Evolutionary conservation across 2,329 filamentous ascomycete species (phyloP), one percentile per base, ranked within the genome.

Genomic region (Sordariomycetes sp.): DNA sequence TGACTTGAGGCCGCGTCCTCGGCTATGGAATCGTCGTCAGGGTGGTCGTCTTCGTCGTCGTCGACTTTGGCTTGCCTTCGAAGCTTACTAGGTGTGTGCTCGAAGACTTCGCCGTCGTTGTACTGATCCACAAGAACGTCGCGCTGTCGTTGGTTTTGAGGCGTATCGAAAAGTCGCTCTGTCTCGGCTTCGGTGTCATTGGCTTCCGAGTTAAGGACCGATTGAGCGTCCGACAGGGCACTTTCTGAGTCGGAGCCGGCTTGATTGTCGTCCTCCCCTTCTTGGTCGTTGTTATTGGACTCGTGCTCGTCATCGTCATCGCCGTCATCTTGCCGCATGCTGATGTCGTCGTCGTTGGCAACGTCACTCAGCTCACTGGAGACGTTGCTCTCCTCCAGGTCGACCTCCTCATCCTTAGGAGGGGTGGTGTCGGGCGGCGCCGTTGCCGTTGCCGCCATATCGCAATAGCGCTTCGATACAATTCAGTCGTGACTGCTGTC

Each of bases 341-440:
- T 80, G 41, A 72, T 67, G 32, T 75, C 75, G 32, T 82, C 81
- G 42, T 83, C 77, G 33, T 85, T 81, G 28, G 67, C 72, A 37
- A 94, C 84, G 48, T 95, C 90, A 63, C 86, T 95, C 47, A 96
- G 70, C 49, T 87, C 92, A 58, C 90, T 96, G 25, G 88, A 95
- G 34, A 83, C 70, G 54, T 78, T 79, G 54, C 82, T 84, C 48
- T 79, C 77, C 46, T 73, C 72, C 42, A 64, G 63, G 48, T 72
- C 71, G 42, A 61, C 59, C 37, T 40, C 51, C 42, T 48, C 52
- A 41, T 44, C 38, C 34, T 43, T 45, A 19, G 48, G 36, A 21
- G 70, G 65, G 40, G 68, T 64, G 47, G 66, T 63, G 44, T 66
- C 65, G 46, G 63, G 59, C 46, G 63, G 58, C 51, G 63, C 59